Percentiles rank a stretch among this genome's conserved stretches.
phyloP scores from a whole-genome alignment of 257 asterid species.

The Jacaranda mimosifolia region DNA sequence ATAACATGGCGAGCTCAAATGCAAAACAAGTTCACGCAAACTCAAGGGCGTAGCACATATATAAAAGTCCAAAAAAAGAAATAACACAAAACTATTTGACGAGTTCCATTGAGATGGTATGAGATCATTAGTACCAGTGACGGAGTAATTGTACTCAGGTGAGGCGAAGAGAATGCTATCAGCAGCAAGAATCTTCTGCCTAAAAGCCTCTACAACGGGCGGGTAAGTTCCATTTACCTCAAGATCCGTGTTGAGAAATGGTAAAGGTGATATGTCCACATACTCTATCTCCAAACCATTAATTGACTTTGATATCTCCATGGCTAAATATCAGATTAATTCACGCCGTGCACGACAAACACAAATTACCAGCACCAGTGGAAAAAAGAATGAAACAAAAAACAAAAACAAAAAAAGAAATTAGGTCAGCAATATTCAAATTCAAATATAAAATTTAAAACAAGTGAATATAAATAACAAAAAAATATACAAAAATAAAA shows the following conservation, averaged over 20 bases:
- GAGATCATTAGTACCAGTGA: conserved; percentile 60
- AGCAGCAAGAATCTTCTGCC: conserved; percentile 80
- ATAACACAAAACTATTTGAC: neutral
- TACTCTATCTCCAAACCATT: conserved; percentile 76
- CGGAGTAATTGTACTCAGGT: conserved; percentile 90
- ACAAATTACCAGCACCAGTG: neutral
- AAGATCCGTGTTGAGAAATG: conserved; percentile 81
- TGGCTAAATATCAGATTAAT: conserved; percentile 48
- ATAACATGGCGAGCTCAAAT: conserved; percentile 3
- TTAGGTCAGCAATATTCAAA: neutral
- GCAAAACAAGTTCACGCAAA: neutral
- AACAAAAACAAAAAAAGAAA: neutral
- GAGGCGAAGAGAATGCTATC: conserved; percentile 84
- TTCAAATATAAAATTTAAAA: conserved; percentile 1
- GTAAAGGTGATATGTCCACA: conserved; percentile 75
- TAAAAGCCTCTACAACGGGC: conserved; percentile 76
- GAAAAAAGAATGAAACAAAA: neutral
- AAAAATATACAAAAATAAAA: neutral
- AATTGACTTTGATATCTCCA: conserved; percentile 63
- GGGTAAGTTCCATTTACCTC: conserved; percentile 81
- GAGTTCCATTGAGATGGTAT: neutral
- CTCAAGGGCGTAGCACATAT: neutral
- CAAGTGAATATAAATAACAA: neutral
- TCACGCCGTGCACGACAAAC: neutral
- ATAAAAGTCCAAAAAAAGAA: neutral